These are phyloP conservation scores for Camellia sinensis DNA, from an alignment of 148 eudicot genomes.

Conservation along the genomic window DNA sequence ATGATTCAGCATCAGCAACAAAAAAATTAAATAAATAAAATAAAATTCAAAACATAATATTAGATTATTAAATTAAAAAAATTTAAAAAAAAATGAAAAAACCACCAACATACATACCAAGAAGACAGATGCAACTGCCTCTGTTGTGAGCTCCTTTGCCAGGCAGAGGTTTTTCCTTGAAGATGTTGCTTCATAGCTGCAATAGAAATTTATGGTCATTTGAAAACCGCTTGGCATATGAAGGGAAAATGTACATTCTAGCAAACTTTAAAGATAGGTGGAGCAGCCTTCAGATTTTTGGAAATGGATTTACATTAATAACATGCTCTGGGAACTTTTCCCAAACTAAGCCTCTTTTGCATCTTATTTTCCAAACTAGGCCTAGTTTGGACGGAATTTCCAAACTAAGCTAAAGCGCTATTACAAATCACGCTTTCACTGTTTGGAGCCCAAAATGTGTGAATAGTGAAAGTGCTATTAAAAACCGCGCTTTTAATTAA, in stretches of 20 bases:
- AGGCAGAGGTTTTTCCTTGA: slow-evolving; percentile 88
- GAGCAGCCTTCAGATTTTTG: neutral
- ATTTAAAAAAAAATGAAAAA: neutral
- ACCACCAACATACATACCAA: slow-evolving; percentile 42
- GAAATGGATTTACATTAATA: neutral
- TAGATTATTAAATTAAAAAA: neutral
- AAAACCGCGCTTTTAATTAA: too few species aligned
- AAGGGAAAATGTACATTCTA: neutral
- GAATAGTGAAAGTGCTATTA: too few species aligned
- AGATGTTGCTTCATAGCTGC: slow-evolving; percentile 91
- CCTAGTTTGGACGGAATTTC: too few species aligned
- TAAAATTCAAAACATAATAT: neutral
- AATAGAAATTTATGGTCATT: slow-evolving; percentile 7
- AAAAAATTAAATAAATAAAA: neutral
- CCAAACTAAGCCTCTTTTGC: too few species aligned
- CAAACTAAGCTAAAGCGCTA: too few species aligned
- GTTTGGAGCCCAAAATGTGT: too few species aligned
- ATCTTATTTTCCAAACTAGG: too few species aligned
- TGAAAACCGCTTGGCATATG: neutral
- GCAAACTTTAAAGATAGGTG: neutral
- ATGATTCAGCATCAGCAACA: slow-evolving; percentile 6
- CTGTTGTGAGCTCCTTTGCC: slow-evolving; percentile 74
- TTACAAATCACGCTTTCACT: too few species aligned
- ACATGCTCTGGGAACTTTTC: neutral
- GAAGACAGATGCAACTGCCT: slow-evolving; percentile 86